A percentile compares a stretch with the other conserved stretches of the same genome.
These are phyloP conservation scores for Aspergillus tubingensis DNA, from an alignment of 2,329 filamentous ascomycete species.

Conservation along the genomic window DNA sequence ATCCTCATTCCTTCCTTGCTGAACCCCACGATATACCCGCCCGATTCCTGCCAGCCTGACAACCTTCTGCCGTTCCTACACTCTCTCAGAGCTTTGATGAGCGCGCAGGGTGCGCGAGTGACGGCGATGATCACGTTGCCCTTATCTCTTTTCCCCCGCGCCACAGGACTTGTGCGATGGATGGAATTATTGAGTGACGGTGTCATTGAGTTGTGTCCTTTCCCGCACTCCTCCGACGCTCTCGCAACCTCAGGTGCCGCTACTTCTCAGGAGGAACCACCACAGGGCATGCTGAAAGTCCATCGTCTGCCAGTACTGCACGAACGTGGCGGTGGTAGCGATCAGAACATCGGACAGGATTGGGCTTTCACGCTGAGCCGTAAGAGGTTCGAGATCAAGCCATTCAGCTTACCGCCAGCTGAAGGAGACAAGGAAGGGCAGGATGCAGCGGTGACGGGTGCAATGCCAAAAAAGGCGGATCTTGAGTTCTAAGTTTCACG, in stretches of 20 bases:
- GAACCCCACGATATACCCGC: conserved; percentile 80
- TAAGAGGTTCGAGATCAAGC: conserved; percentile 79
- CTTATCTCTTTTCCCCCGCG: conserved; percentile 74
- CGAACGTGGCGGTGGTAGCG: conserved; percentile 80
- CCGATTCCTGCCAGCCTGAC: conserved; percentile 67
- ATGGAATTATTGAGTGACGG: conserved; percentile 83
- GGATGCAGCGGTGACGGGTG: conserved; percentile 46
- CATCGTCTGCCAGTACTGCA: conserved; percentile 82
- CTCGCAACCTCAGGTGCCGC: conserved; percentile 55
- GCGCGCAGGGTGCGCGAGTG: conserved; percentile 64
- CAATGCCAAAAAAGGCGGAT: conserved; percentile 63
- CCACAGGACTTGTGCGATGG: conserved; percentile 76
- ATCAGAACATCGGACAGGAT: conserved; percentile 73
- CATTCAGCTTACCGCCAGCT: conserved; percentile 84
- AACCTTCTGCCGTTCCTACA: conserved; percentile 81
- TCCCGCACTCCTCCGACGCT: conserved; percentile 60
- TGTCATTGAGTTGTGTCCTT: conserved; percentile 79
- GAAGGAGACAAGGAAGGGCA: conserved; percentile 71
- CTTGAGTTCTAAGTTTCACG: conserved; percentile 66
- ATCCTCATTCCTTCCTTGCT: conserved; percentile 82
- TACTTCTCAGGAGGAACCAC: conserved; percentile 68
- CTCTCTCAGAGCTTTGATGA: conserved; percentile 71
- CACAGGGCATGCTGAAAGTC: conserved; percentile 82
- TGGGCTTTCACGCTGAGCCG: conserved; percentile 87
- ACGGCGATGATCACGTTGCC: conserved; percentile 77